Conservation (phyloP, 768 basidiomycete species). For the Lactarius sp. region DNA sequence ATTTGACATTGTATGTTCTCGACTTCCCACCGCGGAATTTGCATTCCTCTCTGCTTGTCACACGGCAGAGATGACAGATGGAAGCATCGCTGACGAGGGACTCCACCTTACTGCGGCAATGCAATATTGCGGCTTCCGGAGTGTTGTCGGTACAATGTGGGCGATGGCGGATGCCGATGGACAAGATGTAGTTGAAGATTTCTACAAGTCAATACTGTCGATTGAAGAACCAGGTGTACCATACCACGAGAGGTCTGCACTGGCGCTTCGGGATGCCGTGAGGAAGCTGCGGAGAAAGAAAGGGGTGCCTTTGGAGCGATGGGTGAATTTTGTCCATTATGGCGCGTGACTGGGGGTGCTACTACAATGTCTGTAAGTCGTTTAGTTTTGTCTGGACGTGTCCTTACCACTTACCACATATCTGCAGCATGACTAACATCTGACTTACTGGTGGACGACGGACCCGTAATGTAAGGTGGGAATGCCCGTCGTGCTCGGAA, state of each 20-base stretch:
- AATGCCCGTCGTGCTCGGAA: no score
- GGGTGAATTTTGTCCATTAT: background rate
- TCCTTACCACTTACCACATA: no score
- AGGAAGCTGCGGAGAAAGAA: background rate
- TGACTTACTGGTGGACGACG: no score
- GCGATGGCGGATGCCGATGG: background rate
- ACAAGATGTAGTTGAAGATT: background rate
- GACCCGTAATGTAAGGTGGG: no score
- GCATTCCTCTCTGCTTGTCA: constrained; percentile 4
- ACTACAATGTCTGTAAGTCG: no score
- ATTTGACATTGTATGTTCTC: background rate
- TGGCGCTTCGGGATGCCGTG: background rate
- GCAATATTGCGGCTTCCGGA: constrained; percentile 14
- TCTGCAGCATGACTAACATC: no score
- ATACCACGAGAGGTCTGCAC: background rate
- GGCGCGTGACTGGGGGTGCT: background rate
- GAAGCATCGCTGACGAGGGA: constrained; percentile 5
- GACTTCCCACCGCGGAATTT: background rate
- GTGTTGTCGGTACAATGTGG: constrained; percentile 7
- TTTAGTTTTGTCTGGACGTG: no score
- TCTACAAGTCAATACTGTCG: background rate
- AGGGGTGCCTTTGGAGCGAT: background rate
- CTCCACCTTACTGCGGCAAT: constrained; percentile 20
- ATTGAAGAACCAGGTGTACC: background rate
- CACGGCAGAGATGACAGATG: background rate